These are phyloP conservation scores for Camptophora hylomeconis DNA, from an alignment of 2,329 filamentous ascomycete species.

Conservation along the genomic window DNA sequence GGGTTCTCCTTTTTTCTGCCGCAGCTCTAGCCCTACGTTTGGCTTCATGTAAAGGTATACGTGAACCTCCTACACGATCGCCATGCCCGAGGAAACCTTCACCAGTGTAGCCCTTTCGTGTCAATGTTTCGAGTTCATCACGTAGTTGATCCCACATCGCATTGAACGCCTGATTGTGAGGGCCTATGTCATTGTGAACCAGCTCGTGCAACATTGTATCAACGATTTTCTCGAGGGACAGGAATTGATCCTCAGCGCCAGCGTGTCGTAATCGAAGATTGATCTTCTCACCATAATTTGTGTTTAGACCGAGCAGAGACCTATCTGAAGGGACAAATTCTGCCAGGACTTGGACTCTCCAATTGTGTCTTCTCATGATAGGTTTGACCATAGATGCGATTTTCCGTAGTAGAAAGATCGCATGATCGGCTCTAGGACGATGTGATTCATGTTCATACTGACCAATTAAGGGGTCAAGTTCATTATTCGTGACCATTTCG, in stretches of 20 bases:
- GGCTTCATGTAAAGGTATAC: conserved; percentile 58
- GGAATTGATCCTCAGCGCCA: conserved; percentile 60
- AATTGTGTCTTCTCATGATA: conserved; percentile 77
- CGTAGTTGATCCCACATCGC: conserved; percentile 80
- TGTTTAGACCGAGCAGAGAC: conserved; percentile 69
- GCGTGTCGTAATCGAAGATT: conserved; percentile 69
- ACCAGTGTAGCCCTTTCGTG: conserved; percentile 75
- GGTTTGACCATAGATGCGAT: conserved; percentile 84
- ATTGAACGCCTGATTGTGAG: conserved; percentile 73
- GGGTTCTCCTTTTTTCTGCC: conserved; percentile 54
- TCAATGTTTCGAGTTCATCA: conserved; percentile 66
- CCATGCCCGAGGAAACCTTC: conserved; percentile 75
- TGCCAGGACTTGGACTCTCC: conserved; percentile 64
- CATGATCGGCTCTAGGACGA: conserved; percentile 36
- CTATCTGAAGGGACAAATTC: conserved; percentile 72
- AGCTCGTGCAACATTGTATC: conserved; percentile 94
- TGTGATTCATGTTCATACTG: conserved; percentile 42
- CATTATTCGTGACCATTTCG: no score
- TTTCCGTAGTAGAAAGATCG: conserved; percentile 54
- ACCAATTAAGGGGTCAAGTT: conserved; percentile 35
- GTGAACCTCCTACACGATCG: conserved; percentile 54
- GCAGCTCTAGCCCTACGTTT: conserved; percentile 60
- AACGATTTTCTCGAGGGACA: conserved; percentile 65
- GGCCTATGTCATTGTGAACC: conserved; percentile 72
- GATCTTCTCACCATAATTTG: conserved; percentile 64